Base-by-base conservation (phyloP, 2,329 filamentous ascomycete genomes). In the Ceratocystis alfenasii region DNA sequence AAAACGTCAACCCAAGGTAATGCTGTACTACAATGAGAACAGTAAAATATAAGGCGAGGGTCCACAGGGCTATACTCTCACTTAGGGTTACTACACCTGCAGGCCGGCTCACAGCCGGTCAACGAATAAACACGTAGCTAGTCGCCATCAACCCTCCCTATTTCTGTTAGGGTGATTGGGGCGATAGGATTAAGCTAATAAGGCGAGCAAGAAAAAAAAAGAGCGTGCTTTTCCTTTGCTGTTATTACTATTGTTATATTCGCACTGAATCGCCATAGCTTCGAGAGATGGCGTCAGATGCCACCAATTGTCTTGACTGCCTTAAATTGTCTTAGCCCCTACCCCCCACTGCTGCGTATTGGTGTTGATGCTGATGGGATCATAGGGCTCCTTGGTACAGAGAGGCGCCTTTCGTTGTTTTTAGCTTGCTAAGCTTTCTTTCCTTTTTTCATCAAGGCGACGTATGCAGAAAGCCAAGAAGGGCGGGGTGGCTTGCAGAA, bases 221-320 rank as follows among this genome's bases (percentile, higher is more conserved):
- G 10, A n/a, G 30, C 10, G 10, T 57, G 53, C 28, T 10, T 28
- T 57, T 25, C n/a, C 48, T 59, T 4, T 36, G 25, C 36, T 41
- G 36, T 41, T 15, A 15, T 15, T 41, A 41, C 36, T 5, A 12
- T 12, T 41, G 36, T 12, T 41, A 15, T 15, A 41, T 41, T 41
- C 12, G 12, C 36, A 4, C 36, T 36, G 63, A 55, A 46, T 57
- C 63, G 63, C 48, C 48, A 64, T 64, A 25, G 6, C 36, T 10
- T 15, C 2, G n/a, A 2, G 25, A 22, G 7, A 59, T 64, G 63
- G 63, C 63, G 50, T 64, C 50, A 64, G 33, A 57, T 20, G 33
- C 22, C 33, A 25, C 63, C 50, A 64, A 59, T 45, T 59, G 63
- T 64, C 63, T 64, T 44, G 50, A 36, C 10, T 36, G 33, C 10